Evolutionary conservation across 2,329 filamentous ascomycete species (phyloP), one percentile per base, ranked within the genome.

Genomic region (Aspergillus vadensis): DNA sequence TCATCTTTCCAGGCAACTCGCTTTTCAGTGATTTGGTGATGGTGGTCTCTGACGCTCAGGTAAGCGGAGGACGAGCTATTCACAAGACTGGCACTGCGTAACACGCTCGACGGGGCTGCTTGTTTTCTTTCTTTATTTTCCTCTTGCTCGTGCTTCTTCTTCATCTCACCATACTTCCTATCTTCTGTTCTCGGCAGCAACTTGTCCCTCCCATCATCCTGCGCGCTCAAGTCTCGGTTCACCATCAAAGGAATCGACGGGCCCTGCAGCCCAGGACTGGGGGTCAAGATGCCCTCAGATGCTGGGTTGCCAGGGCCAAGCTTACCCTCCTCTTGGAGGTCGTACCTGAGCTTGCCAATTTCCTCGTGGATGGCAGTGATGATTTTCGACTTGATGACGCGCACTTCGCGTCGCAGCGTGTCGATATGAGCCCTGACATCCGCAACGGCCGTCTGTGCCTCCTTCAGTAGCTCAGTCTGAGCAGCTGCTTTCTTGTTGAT

Each of bases 361-460:
- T 69, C 66, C 12, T 59, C 41, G 17, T 59, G 63, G 9, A 69
- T 25, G 4, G 55, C 21, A 3, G 23, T 36, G 19, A 57, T 48
- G 6, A 65, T 36, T 9, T 63, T 63, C 9, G 61, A 53, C 21
- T 70, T 62, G 19, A 57, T 55, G n/a, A 56, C 51, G 17, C 17
- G 41, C 4, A 57, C 48, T 23, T 70, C 63, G 12, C 54, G 49
- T 27, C 59, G 57, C 19, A 66, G 19, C 9, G 48, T 38, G 4
- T 39, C 52, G 5, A 69, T 8, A 39, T 69, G 63, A 10, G 49
- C 14, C 14, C 50, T 55, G n/a, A 69, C 19, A 15, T 67, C 63
- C n/a, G 19, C 48, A 21, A 63, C 41, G 32, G 32, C 32, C 8
- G 55, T 8, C 8, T 54, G 57, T 4, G 67, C 15, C 17, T 69